A percentile compares a stretch with the other conserved stretches of the same genome.
phyloP scores from a whole-genome alignment of 1,284 basidiomycete genomes.

The Cutaneotrichosporon sp. region DNA sequence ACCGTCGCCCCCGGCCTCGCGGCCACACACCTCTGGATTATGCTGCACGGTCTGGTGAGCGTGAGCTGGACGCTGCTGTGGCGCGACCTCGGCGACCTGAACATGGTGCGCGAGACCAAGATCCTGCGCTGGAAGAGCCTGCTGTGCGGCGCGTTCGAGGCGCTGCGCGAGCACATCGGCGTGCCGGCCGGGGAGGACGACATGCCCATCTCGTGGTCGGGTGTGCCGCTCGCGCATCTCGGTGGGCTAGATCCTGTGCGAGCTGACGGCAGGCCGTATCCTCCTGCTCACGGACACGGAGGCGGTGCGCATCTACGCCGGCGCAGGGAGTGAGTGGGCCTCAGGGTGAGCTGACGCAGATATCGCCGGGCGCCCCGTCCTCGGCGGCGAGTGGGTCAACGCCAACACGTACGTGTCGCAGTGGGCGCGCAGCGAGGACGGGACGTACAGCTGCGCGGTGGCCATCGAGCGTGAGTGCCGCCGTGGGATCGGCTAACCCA shows the following conservation, averaged over 20 bases:
- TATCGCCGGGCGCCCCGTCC: conserved; percentile 21
- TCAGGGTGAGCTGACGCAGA: too few species aligned
- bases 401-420: conserved; percentile 27
- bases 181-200: background rate
- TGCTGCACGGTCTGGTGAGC: conserved; percentile 29
- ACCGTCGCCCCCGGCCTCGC: conserved; percentile 16
- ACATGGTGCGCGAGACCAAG: conserved; percentile 30
- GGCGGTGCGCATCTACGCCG: conserved; percentile 31
- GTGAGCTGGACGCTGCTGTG: conserved; percentile 33
- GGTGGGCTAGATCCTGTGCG: background rate
- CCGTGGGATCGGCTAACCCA: background rate
- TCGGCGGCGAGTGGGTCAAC: conserved; percentile 31
- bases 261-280: conserved; percentile 17
- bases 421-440: conserved; percentile 31
- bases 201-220: conserved; percentile 22
- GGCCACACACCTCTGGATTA: conserved; percentile 23
- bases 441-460: conserved; percentile 22
- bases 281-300: conserved; percentile 20
- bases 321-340: conserved; percentile 19
- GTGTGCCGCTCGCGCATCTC: conserved; percentile 30
- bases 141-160: conserved; percentile 23
- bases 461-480: conserved; percentile 19
- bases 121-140: conserved; percentile 23
- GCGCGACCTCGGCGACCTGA: conserved; percentile 33
- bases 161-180: conserved; percentile 16